Percentiles rank a stretch among this genome's conserved stretches.
These are phyloP conservation scores for Colletotrichum nymphaeae DNA, from an alignment of 2,329 filamentous ascomycete species.

Conservation along the genomic window DNA sequence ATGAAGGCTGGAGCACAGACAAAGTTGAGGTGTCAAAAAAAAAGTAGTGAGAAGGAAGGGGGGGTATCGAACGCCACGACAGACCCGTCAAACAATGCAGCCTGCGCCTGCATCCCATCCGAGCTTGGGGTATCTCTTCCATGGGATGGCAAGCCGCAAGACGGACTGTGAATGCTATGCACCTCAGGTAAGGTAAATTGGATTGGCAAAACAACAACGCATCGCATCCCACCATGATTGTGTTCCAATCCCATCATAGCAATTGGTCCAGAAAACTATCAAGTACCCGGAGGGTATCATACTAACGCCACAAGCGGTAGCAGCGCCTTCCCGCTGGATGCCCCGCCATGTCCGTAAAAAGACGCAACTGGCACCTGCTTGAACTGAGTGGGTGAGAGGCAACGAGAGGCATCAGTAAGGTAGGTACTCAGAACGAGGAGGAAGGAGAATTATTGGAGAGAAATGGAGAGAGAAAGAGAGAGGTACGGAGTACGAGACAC, in stretches of 20 bases:
- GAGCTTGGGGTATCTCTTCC: too few species aligned
- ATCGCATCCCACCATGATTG: neutral
- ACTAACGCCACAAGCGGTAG: constrained; percentile 20
- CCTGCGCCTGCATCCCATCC: too few species aligned
- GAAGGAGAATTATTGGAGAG: too few species aligned
- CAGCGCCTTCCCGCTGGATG: constrained; percentile 22
- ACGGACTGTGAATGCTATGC: too few species aligned
- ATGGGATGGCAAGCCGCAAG: too few species aligned
- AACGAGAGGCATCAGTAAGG: neutral
- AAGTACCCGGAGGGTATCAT: constrained; percentile 14
- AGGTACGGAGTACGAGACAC: constrained; percentile 9
- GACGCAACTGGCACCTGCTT: constrained; percentile 35
- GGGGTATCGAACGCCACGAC: neutral
- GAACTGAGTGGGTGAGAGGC: constrained; percentile 29
- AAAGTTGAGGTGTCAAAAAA: constrained; percentile 19
- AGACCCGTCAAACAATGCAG: neutral
- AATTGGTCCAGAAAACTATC: constrained; percentile 1
- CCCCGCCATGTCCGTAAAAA: constrained; percentile 34
- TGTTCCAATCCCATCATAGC: neutral
- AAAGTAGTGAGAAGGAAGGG: constrained; percentile 24
- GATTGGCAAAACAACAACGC: neutral
- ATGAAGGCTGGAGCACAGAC: neutral
- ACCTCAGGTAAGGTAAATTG: too few species aligned
- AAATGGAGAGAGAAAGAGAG: neutral
- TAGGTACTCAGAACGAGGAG: too few species aligned